phyloP scores from a whole-genome alignment of 2,329 filamentous ascomycete genomes.

The Colletotrichum sp. region DNA sequence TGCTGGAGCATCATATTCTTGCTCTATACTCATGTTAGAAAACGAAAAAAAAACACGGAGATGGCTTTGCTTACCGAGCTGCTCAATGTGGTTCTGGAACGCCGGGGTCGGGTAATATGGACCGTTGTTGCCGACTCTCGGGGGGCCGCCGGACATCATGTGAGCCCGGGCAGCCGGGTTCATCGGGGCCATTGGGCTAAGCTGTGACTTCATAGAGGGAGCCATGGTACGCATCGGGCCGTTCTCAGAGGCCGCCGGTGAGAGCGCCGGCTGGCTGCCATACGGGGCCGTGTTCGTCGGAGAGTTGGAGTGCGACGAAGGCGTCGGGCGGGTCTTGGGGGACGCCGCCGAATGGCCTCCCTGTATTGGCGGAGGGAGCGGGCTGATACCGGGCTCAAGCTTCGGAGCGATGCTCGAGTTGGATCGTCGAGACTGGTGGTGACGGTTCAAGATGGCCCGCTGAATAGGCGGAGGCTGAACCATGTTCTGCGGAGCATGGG shows the following conservation, averaged over 20 bases:
- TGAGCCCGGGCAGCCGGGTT: slow-evolving; percentile 34
- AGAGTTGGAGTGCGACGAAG: slow-evolving; percentile 74
- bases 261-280: slow-evolving; percentile 40
- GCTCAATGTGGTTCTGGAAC: slow-evolving; percentile 93
- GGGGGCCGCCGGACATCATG: slow-evolving; percentile 34
- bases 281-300: slow-evolving; percentile 56
- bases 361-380: slow-evolving; percentile 50
- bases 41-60: slow-evolving; percentile 73
- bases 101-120: slow-evolving; percentile 79
- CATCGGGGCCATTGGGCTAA: slow-evolving; percentile 35
- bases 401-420: slow-evolving; percentile 79
- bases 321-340: slow-evolving; percentile 80
- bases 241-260: slow-evolving; percentile 53
- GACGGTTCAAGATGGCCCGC: slow-evolving; percentile 80
- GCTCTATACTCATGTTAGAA: slow-evolving; percentile 73
- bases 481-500: slow-evolving; percentile 69
- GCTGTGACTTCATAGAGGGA: slow-evolving; percentile 44
- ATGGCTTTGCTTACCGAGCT: slow-evolving; percentile 85
- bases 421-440: slow-evolving; percentile 76
- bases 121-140: slow-evolving; percentile 44
- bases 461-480: slow-evolving; percentile 80
- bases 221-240: slow-evolving; percentile 47
- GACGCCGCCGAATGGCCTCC: slow-evolving; percentile 60
- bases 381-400: slow-evolving; percentile 58
- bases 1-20: slow-evolving; percentile 92